These are phyloP conservation scores for Lachancea lanzarotensis DNA, from an alignment of 805 yeast species.

Conservation along the genomic window DNA sequence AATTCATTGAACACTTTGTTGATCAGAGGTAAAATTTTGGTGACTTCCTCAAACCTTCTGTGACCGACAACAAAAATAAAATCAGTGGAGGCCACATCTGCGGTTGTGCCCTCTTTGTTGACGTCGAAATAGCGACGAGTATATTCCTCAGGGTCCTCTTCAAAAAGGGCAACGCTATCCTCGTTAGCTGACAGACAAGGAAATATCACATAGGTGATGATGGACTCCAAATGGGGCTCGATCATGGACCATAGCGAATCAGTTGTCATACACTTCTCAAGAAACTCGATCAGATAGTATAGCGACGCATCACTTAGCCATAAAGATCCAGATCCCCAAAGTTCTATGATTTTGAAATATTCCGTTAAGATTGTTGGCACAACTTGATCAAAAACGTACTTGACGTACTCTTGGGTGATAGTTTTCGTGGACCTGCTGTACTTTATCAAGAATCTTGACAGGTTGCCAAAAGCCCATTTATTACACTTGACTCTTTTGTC, in stretches of 20 bases:
- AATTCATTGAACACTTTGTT: conserved; percentile 41
- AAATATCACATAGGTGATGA: conserved; percentile 63
- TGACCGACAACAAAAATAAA: conserved; percentile 57
- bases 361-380: conserved; percentile 66
- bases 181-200: conserved; percentile 69
- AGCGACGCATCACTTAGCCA: conserved; percentile 68
- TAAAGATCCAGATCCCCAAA: conserved; percentile 33
- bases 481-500: conserved; percentile 59
- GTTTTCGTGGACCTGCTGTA: conserved; percentile 44
- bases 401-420: conserved; percentile 45
- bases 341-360: conserved; percentile 44
- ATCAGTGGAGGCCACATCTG: conserved; percentile 76
- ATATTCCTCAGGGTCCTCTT: conserved; percentile 78
- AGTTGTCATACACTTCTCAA: conserved; percentile 52
- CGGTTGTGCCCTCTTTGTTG: conserved; percentile 55
- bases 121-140: conserved; percentile 65
- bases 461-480: conserved; percentile 85
- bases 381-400: conserved; percentile 46
- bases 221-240: conserved; percentile 55
- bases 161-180: conserved; percentile 62
- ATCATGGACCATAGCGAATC: conserved; percentile 57
- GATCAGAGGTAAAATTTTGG: conserved; percentile 49
- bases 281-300: conserved; percentile 58
- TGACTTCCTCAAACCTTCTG: conserved; percentile 50
- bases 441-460: conserved; percentile 61